Evolutionary conservation across 2,329 filamentous ascomycete genomes (phyloP), one percentile per base, ranked within the genome.

Genomic region (Myotisia sp.): DNA sequence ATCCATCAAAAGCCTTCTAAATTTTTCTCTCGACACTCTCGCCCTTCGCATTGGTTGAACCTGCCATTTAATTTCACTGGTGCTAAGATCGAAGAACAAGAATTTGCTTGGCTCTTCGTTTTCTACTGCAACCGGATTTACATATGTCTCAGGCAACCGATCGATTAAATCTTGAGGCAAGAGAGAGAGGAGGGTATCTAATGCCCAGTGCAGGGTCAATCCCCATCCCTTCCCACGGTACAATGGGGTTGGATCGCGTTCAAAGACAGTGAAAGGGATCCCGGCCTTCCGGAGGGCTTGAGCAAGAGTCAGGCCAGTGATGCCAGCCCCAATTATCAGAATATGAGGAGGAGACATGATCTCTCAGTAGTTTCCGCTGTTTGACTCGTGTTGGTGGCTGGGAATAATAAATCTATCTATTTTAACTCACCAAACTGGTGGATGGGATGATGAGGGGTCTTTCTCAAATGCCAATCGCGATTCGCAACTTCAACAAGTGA

Each of bases 201-300:
- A 18, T 9, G 30, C 70, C 72, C 72, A 78, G 47, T 76, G 70
- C 37, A 78, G 56, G 0, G 72, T 76, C 37, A 78, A 55, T 3
- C 71, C 74, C 75, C 73, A 39, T 21, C 36, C 37, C 10, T 37
- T 29, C 13, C 31, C 32, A 8, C 36, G 36, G 7, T 36, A n/a
- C 10, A 26, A 18, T n/a, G 23, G 18, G 14, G n/a, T 20, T 10
- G 29, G 12, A 30, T 41, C 36, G 9, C 29, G 29, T 8, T 38
- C 39, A 10, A 33, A 38, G 6, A 41, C 30, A 12, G 29, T 19
- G 12, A 34, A 38, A 5, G 37, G 36, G 10, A 36, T 30, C 16
- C 29, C 39, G 19, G 23, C 12, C 13, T 32, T 38, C 13, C 29
- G 31, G 4, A 64, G 49, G 26, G 51, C 44, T 38, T 64, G 60